Evolutionary conservation across 116 monocot genomes (phyloP).

Genomic region (Posidonia oceanica): DNA sequence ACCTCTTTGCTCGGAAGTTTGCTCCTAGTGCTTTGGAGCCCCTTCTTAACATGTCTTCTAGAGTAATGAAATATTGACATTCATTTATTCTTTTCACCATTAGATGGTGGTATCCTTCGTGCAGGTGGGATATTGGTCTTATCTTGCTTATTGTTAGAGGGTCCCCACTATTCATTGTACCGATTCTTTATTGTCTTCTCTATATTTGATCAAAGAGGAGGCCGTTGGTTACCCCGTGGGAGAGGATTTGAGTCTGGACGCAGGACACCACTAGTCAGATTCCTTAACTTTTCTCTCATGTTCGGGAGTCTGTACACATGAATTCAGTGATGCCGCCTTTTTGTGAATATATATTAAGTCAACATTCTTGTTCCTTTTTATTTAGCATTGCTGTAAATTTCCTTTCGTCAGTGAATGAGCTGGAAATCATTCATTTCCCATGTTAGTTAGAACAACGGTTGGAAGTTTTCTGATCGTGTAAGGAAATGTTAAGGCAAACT

Average conservation of each 20-base stretch:
- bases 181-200: slow-evolving; percentile 1
- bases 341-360: neutral
- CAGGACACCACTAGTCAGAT: too few relatives aligned
- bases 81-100: neutral
- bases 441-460: neutral
- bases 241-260: too few relatives aligned
- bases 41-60: slow-evolving; percentile 33
- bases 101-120: neutral
- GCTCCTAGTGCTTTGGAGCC: slow-evolving; percentile 34
- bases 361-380: neutral
- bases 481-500: neutral
- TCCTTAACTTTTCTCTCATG: too few relatives aligned
- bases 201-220: neutral
- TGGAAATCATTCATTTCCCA: too few relatives aligned
- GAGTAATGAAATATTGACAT: slow-evolving; percentile 34
- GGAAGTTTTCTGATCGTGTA: neutral
- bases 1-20: slow-evolving; percentile 49
- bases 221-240: too few relatives aligned
- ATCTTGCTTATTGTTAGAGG: too few relatives aligned
- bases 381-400: neutral
- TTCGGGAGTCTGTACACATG: neutral
- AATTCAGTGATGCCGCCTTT: neutral
- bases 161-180: too few relatives aligned
- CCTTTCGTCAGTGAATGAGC: neutral
- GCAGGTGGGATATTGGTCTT: too few relatives aligned